Conservation (phyloP, 2,329 filamentous ascomycete species). For the Paraconiothyrium sp. region DNA sequence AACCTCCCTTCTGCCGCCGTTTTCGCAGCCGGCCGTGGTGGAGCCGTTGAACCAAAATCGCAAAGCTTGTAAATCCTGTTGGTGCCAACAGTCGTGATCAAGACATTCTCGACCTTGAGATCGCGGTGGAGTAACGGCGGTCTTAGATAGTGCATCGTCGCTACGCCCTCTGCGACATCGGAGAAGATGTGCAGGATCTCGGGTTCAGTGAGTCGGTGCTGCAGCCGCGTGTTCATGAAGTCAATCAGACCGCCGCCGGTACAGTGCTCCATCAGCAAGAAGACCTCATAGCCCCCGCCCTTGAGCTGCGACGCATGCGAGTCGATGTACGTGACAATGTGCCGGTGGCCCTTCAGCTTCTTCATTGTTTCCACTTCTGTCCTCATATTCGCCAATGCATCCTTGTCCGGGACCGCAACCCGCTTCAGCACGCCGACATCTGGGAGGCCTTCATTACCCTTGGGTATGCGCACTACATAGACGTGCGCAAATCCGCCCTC, state of each 20-base stretch:
- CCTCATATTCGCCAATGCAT: constrained; percentile 92
- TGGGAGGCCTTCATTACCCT: constrained; percentile 75
- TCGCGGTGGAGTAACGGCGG: constrained; percentile 92
- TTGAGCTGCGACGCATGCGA: constrained; percentile 95
- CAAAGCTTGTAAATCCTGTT: constrained; percentile 90
- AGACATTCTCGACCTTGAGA: constrained; percentile 96
- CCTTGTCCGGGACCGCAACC: constrained; percentile 96
- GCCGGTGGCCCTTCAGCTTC: constrained; percentile 93
- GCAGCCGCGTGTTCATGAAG: constrained; percentile 98
- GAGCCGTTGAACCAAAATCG: constrained; percentile 93
- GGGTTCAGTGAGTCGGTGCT: constrained; percentile 95
- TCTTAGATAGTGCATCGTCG: constrained; percentile 99
- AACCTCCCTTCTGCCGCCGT: constrained; percentile 88
- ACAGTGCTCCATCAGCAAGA: constrained; percentile 98
- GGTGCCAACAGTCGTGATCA: constrained; percentile 77
- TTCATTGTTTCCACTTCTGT: constrained; percentile 99
- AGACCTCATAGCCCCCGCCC: constrained; percentile 95
- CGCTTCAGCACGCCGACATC: constrained; percentile 89
- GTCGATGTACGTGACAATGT: constrained; percentile 98
- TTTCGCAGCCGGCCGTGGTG: constrained; percentile 83
- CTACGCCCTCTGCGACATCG: constrained; percentile 94
- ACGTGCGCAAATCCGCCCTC: constrained; percentile 99
- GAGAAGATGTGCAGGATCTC: constrained; percentile 98
- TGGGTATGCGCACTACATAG: constrained; percentile 88
- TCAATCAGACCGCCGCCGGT: constrained; percentile 95